phyloP scores from a whole-genome alignment of 345 rosid genomes.

The Camelina sativa region DNA sequence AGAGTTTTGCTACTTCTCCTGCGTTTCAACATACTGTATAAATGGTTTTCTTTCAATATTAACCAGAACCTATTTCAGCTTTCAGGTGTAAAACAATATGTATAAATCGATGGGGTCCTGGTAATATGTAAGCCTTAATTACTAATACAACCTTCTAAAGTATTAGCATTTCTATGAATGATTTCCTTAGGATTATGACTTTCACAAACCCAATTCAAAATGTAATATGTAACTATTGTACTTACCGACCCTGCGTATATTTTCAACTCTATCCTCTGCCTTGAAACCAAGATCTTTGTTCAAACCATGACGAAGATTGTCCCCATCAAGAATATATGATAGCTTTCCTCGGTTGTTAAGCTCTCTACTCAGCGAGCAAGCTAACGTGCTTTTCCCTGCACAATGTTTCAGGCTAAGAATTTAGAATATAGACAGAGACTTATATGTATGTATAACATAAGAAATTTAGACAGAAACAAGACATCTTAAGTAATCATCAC shows the following conservation, averaged over 20 bases:
- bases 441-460: neutral
- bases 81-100: neutral
- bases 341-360: slow-evolving; percentile 67
- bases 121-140: neutral
- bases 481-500: neutral
- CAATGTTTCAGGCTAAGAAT: neutral
- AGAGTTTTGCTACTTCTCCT: slow-evolving; percentile 96
- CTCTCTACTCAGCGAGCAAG: slow-evolving; percentile 76
- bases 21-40: neutral
- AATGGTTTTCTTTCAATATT: neutral
- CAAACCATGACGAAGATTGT: slow-evolving; percentile 88
- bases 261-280: slow-evolving; percentile 88
- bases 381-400: slow-evolving; percentile 94
- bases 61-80: slow-evolving; percentile 3
- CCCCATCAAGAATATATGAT: slow-evolving; percentile 88
- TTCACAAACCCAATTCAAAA: neutral
- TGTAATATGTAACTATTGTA: slow-evolving; percentile 13
- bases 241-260: slow-evolving; percentile 93
- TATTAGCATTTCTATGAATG: neutral
- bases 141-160: neutral
- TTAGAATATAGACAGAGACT: slow-evolving; percentile 1
- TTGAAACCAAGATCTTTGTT: slow-evolving; percentile 85
- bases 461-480: neutral
- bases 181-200: neutral
- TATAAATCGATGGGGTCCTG: neutral